Percentiles rank a stretch among this genome's conserved stretches.
These are phyloP conservation scores for Cyberlindnera lachancei DNA, from an alignment of 805 yeast species.

Conservation along the genomic window DNA sequence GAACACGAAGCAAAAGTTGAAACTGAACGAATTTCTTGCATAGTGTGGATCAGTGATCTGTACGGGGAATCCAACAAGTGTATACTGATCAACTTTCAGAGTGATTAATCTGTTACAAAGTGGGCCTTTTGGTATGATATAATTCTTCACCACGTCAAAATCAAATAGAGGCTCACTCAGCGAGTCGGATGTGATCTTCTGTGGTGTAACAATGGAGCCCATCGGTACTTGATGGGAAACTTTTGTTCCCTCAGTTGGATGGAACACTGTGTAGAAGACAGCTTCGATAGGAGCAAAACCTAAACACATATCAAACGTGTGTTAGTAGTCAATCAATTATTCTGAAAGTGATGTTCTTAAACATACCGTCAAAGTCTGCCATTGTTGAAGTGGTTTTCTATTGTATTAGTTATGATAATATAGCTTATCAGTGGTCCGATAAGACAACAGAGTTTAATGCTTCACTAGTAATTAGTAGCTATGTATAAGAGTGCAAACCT, in stretches of 20 bases:
- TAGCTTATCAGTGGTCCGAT: no score
- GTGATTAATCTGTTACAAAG: conserved; percentile 78
- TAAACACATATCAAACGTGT: no score
- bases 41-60: conserved; percentile 67
- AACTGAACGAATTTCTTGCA: conserved; percentile 86
- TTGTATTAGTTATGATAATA: no score
- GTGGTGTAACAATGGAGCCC: conserved; percentile 45
- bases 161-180: conserved; percentile 44
- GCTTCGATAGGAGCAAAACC: conserved; percentile 90
- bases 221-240: conserved; percentile 87
- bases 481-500: no score
- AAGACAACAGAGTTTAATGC: no score
- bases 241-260: conserved; percentile 93
- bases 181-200: conserved; percentile 23
- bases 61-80: conserved; percentile 86
- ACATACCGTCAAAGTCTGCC: conserved; percentile 1
- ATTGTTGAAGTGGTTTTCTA: no score
- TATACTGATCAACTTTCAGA: conserved; percentile 58
- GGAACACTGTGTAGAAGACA: conserved; percentile 84
- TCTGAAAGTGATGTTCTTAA: background rate
- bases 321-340: background rate
- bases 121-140: conserved; percentile 88
- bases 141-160: conserved; percentile 83
- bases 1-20: conserved; percentile 90
- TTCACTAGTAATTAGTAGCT: no score